Percentiles rank a stretch among this genome's conserved stretches.
phyloP scores from a whole-genome alignment of 371 early-diverging fungal species.

The Aphelidium insulamus region DNA sequence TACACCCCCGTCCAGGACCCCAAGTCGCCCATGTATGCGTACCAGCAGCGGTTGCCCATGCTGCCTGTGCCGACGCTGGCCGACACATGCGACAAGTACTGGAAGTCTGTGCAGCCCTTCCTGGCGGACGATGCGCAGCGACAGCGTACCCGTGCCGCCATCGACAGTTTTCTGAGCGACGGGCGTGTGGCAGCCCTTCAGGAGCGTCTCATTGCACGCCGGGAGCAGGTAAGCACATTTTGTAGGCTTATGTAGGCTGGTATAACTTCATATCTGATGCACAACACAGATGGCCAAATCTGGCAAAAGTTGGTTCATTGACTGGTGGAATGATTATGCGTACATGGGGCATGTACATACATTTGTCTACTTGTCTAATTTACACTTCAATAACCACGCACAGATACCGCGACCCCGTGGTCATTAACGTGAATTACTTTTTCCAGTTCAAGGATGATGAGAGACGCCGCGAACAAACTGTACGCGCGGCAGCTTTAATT shows the following conservation, averaged over 20 bases:
- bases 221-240: not conserved
- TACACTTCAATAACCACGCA: too few species aligned
- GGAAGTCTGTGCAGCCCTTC: constrained; percentile 49
- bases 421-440: constrained; percentile 22
- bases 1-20: too few species aligned
- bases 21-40: constrained; percentile 38
- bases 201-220: constrained; percentile 40
- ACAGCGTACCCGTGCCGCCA: constrained; percentile 36
- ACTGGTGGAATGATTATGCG: constrained; percentile 22
- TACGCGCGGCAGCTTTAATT: constrained; percentile 12
- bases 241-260: too few species aligned
- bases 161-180: constrained; percentile 51
- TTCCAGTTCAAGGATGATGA: constrained; percentile 14
- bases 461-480: constrained; percentile 2
- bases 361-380: too few species aligned
- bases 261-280: too few species aligned
- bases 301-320: constrained; percentile 13
- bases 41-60: constrained; percentile 45
- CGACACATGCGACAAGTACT: constrained; percentile 58
- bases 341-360: too few species aligned
- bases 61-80: constrained; percentile 72
- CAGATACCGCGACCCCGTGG: constrained; percentile 15
- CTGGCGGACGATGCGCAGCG: constrained; percentile 40
- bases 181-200: constrained; percentile 62
- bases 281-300: too few species aligned